A percentile compares a stretch with the other conserved stretches of the same genome.
Conservation (phyloP, 345 rosid genomes). For the Clausena lansium region DNA sequence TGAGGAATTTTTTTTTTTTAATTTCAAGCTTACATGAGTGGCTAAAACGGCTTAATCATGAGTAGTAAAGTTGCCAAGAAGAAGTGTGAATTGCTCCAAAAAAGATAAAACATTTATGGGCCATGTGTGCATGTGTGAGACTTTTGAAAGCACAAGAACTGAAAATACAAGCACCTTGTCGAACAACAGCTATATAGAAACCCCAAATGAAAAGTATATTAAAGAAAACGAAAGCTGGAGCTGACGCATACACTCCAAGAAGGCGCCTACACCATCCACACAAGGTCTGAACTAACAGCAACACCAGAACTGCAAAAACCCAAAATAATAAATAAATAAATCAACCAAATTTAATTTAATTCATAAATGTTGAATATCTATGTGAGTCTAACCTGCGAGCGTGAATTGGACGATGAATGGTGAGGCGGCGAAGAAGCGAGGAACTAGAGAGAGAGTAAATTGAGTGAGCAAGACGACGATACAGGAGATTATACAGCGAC, state of each 20-base stretch:
- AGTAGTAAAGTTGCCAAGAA: not conserved
- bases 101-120: not conserved
- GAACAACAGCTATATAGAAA: constrained; percentile 37
- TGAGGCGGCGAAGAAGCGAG: constrained; percentile 44
- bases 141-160: not conserved
- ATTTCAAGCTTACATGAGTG: not conserved
- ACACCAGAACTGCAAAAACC: constrained; percentile 30
- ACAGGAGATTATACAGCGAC: constrained; percentile 36
- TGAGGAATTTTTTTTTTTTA: not conserved
- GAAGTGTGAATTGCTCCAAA: not conserved
- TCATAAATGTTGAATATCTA: not conserved
- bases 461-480: constrained; percentile 44
- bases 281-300: constrained; percentile 36
- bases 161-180: constrained; percentile 35
- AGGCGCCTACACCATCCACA: constrained; percentile 45
- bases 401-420: constrained; percentile 37
- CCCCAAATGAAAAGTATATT: constrained; percentile 43
- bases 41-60: not conserved
- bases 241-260: constrained; percentile 43
- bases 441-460: constrained; percentile 34
- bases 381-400: constrained; percentile 36
- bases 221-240: constrained; percentile 55
- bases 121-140: not conserved
- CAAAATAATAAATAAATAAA: not conserved
- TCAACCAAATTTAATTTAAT: not conserved